A percentile compares a stretch with the other conserved stretches of the same genome.
Evolutionary conservation across 352 stramenopile species (phyloP).

Genomic region (Phytophthora podocarpi): DNA sequence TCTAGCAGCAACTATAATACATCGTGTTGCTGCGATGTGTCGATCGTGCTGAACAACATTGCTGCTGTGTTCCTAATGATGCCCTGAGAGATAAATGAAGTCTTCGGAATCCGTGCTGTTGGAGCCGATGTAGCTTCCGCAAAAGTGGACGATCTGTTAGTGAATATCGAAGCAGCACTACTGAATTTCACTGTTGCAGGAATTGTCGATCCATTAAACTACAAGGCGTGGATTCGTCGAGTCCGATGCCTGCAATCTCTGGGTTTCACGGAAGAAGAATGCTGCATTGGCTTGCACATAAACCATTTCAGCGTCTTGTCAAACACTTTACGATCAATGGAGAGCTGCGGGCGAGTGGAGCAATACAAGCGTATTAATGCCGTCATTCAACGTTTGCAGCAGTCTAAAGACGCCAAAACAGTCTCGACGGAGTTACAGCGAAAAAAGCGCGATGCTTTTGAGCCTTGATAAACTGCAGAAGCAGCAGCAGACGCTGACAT

Average conservation of each 20-base stretch:
- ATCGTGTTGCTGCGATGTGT: conserved; percentile 5
- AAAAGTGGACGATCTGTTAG: not conserved
- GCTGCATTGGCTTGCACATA: too few relatives aligned
- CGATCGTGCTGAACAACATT: conserved; percentile 34
- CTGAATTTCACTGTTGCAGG: conserved; percentile 36
- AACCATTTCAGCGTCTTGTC: too few relatives aligned
- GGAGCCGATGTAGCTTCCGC: not conserved
- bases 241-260: conserved; percentile 19
- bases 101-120: not conserved
- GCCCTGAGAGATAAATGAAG: not conserved
- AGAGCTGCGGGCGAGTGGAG: too few relatives aligned
- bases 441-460: too few relatives aligned
- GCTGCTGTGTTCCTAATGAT: conserved; percentile 25
- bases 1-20: not conserved
- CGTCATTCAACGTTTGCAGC: too few relatives aligned
- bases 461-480: too few relatives aligned
- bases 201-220: conserved; percentile 31
- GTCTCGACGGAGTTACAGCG: too few relatives aligned
- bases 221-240: conserved; percentile 37
- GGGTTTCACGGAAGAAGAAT: too few relatives aligned
- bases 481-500: too few relatives aligned
- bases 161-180: conserved; percentile 10
- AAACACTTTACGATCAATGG: too few relatives aligned
- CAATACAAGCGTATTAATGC: too few relatives aligned
- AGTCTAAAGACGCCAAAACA: too few relatives aligned